These are phyloP conservation scores for Colletotrichum filicis DNA, from an alignment of 2,329 filamentous ascomycete genomes.

Conservation along the genomic window DNA sequence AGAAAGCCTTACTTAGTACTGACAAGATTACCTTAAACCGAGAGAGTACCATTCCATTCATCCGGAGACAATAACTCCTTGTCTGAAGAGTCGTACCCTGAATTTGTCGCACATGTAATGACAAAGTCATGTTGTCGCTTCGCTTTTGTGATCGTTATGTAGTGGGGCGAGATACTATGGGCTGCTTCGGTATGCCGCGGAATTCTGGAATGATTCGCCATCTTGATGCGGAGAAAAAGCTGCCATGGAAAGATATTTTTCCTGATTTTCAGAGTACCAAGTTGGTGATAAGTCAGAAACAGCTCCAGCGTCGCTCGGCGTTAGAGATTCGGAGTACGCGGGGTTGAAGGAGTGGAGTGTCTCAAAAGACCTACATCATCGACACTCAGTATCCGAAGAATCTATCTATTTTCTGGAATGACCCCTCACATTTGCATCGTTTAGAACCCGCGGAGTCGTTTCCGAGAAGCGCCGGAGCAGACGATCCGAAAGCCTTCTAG, in stretches of 20 bases:
- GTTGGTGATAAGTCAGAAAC: not conserved
- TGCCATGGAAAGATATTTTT: not conserved
- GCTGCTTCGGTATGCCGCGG: no score
- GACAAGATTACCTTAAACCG: not conserved
- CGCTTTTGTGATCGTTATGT: not conserved
- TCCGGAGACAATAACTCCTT: not conserved
- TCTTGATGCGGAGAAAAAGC: not conserved
- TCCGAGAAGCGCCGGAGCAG: not conserved
- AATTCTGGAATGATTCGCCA: not conserved
- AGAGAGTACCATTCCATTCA: not conserved
- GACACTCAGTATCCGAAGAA: not conserved
- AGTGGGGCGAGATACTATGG: not conserved
- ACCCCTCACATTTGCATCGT: not conserved
- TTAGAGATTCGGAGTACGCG: not conserved
- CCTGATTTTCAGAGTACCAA: not conserved
- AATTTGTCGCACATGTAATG: not conserved
- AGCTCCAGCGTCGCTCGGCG: not conserved
- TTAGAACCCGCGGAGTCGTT: not conserved
- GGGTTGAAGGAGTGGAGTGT: not conserved
- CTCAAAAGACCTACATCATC: not conserved
- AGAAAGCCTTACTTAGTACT: not conserved
- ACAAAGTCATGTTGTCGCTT: no score
- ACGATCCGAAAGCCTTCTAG: slow-evolving; percentile 16
- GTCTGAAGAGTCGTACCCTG: not conserved
- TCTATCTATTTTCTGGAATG: not conserved